Base-by-base conservation (phyloP, 257 asterid species). In the Solanum raphanifolium region DNA sequence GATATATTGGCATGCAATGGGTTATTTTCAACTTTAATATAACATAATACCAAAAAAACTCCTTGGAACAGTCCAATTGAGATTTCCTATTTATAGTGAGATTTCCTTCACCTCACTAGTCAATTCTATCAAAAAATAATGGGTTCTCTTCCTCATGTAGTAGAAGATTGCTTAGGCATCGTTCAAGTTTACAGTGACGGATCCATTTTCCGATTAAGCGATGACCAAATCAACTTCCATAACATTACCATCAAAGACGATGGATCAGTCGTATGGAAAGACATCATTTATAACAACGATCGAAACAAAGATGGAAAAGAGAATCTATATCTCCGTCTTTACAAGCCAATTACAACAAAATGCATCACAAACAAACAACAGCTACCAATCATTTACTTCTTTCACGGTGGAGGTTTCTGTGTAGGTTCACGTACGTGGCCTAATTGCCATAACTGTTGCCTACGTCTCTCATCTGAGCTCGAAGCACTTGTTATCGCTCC, bases 321-420 rank as follows among this genome's bases (percentile, higher is more conserved):
- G 84, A 27, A 86, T 71, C 96, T 93, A 85, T 88, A 90, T 86
- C 96, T 94, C 91, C 95, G 98, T 83, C 94, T 93, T 86, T 95
- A 95, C 87, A 92, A 87, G 48, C 96, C 98, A 8, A 48, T 48
- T 48, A 48, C 21, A 48, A 16, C 21, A 15, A 86, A 86, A 9
- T 32, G 25, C 12, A 20, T 0, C 83, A 25, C 38, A 88, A n/a
- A 32, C 1, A 90, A 13, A 1, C 91, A 41, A 39, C 36, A 41
- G 52, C n/a, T 94, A 87, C 94, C 97, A 75, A 83, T 94, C 15
- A 38, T 95, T 16, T 91, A 16, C 94, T 95, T 90, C 87, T 84
- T 95, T 88, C 98, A 90, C 88, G 96, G 98, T 43, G 98, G 98
- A 32, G 98, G 98, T 18, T 94, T 94, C 89, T 95, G 98, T 89